Percentiles rank a stretch among this genome's conserved stretches.
These are phyloP conservation scores for Erythrobasidium hasegawianum DNA, from an alignment of 1,284 basidiomycete genomes.

Conservation along the genomic window DNA sequence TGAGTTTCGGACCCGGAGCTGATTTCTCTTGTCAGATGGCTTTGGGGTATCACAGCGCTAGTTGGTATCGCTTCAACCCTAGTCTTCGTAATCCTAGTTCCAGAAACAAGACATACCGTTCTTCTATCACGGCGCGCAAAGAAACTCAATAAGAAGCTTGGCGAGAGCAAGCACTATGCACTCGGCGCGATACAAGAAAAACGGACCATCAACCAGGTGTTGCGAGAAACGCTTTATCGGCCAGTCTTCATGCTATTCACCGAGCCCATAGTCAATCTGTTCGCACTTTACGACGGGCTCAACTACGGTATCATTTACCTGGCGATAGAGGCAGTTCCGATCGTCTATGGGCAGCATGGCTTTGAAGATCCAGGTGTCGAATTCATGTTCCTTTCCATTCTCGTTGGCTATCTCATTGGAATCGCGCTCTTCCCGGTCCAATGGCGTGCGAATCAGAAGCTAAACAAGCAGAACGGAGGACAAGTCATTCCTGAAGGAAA, in stretches of 20 bases:
- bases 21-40: slow-evolving; percentile 20
- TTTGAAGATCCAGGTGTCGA: slow-evolving; percentile 26
- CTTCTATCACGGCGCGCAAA: slow-evolving; percentile 34
- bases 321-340: slow-evolving; percentile 32
- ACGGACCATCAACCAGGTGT: slow-evolving; percentile 32
- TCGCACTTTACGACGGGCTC: slow-evolving; percentile 32
- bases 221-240: slow-evolving; percentile 23
- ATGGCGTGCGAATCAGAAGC: background rate
- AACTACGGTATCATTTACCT: slow-evolving; percentile 35
- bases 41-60: slow-evolving; percentile 42
- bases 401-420: slow-evolving; percentile 28
- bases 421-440: slow-evolving; percentile 9
- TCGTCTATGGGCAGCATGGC: slow-evolving; percentile 26
- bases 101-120: slow-evolving; percentile 41
- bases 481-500: slow-evolving; percentile 18
- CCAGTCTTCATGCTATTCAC: slow-evolving; percentile 34
- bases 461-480: background rate
- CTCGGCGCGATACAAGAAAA: slow-evolving; percentile 23
- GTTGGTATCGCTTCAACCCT: slow-evolving; percentile 19
- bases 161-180: slow-evolving; percentile 35
- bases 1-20: no score
- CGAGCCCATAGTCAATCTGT: slow-evolving; percentile 32
- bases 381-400: slow-evolving; percentile 20
- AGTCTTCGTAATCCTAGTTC: slow-evolving; percentile 37
- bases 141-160: slow-evolving; percentile 32